These are phyloP conservation scores for Marchantia paleacea DNA, from an alignment of 225 moss, liverwort and hornwort species.

Conservation along the genomic window DNA sequence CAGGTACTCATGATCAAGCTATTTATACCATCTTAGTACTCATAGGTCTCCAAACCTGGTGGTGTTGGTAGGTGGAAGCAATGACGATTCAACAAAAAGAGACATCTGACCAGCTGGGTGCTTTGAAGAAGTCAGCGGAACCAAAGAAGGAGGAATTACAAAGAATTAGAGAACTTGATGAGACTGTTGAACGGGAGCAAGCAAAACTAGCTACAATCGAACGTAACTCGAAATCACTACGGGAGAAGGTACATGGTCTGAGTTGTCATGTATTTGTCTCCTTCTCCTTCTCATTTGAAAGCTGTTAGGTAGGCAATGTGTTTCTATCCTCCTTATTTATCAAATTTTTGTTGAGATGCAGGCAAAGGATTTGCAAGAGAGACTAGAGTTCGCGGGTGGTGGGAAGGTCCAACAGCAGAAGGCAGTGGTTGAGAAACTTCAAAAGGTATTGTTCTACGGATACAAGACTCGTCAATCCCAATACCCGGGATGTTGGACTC, in stretches of 20 bases:
- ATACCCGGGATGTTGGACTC: not conserved
- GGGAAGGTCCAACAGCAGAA: slow-evolving; percentile 83
- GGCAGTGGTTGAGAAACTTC: slow-evolving; percentile 65
- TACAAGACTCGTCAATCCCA: not conserved
- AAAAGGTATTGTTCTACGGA: slow-evolving; percentile 50
- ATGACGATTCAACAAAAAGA: slow-evolving; percentile 74
- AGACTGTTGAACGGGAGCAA: slow-evolving; percentile 63
- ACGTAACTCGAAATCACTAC: slow-evolving; percentile 71
- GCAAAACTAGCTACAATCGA: slow-evolving; percentile 51
- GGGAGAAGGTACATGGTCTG: slow-evolving; percentile 58
- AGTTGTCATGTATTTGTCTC: not conserved
- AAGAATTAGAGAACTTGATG: slow-evolving; percentile 59
- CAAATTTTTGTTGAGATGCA: slow-evolving; percentile 31
- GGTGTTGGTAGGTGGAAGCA: slow-evolving; percentile 64
- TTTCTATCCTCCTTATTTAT: not conserved
- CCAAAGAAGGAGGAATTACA: slow-evolving; percentile 76
- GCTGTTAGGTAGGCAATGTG: not conserved
- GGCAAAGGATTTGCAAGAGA: slow-evolving; percentile 76
- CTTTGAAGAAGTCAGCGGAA: slow-evolving; percentile 59
- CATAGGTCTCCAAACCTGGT: not conserved
- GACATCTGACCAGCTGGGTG: slow-evolving; percentile 64
- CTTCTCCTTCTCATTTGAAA: not conserved
- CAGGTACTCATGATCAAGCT: not conserved
- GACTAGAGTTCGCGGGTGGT: slow-evolving; percentile 89
- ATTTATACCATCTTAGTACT: not conserved